phyloP scores from a whole-genome alignment of 129 eudicot genomes.

The Saussurea involucrata region DNA sequence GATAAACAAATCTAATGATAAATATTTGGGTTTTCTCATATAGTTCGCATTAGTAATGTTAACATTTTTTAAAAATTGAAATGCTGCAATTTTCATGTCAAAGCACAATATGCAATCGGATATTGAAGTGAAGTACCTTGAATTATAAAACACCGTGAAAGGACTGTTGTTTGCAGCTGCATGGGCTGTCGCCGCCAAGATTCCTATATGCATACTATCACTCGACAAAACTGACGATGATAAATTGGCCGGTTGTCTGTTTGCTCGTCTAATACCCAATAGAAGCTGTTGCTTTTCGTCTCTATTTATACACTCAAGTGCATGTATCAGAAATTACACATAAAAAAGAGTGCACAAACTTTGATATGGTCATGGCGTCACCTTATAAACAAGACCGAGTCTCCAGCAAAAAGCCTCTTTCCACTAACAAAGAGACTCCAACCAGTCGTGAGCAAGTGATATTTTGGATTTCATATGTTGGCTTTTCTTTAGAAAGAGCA shows the following conservation, averaged over 20 bases:
- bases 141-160: constrained; percentile 86
- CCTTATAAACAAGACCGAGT: constrained; percentile 95
- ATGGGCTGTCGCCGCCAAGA: constrained; percentile 97
- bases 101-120: background rate
- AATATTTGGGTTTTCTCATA: background rate
- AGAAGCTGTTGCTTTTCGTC: constrained; percentile 92
- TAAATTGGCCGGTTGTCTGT: constrained; percentile 74
- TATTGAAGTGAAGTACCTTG: constrained; percentile 48
- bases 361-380: constrained; percentile 10
- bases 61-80: background rate
- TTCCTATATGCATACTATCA: constrained; percentile 97
- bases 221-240: constrained; percentile 93
- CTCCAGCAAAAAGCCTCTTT: constrained; percentile 92
- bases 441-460: constrained; percentile 93
- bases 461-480: no score
- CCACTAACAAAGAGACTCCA: constrained; percentile 97
- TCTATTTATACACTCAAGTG: constrained; percentile 31
- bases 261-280: constrained; percentile 92
- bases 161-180: constrained; percentile 96
- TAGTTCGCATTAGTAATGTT: background rate
- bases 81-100: background rate
- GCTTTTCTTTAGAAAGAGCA: no score
- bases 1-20: background rate
- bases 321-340: background rate
- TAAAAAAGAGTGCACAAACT: constrained; percentile 1